Evolutionary conservation across 225 moss, liverwort and hornwort species (phyloP), one percentile per base, ranked within the genome.

Genomic region (Sphagnum tenellum): DNA sequence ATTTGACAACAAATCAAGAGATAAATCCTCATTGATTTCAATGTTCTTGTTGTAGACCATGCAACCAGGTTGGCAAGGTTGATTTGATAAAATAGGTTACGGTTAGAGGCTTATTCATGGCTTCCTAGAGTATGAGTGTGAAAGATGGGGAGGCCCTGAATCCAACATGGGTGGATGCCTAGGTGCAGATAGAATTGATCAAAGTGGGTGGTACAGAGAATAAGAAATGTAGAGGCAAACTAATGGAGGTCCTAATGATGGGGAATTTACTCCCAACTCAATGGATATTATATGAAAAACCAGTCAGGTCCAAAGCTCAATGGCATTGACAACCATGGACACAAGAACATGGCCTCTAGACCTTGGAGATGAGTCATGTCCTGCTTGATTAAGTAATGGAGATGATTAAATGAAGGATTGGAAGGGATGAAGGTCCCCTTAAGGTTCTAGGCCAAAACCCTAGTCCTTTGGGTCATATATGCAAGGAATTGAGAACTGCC

Each of bases 231-330:
- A 64, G 46, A 78, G 76, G 47, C n/a, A n/a, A n/a, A 67, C 61
- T 14, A 77, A 80, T 48, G 87, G 78, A 59, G 79, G 69, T 64
- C 68, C 72, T 3, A 85, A 88, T 51, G 81, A 82, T 61, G 78
- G 1, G 29, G 80, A 70, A n/a, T 56, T 63, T 83, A 12, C 69
- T 72, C 64, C 59, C 72, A 71, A 66, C 80, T 83, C 78, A 98
- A 90, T 66, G 90, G 92, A 46, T 88, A 80, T 66, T 85, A 93
- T 67, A 75, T 84, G 77, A 84, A 88, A 51, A 72, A 79, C 12
- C 72, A 79, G 49, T 61, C 75, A 4, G 84, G 71, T 47, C 64
- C 85, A 58, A 79, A 87, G 53, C 73, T 75, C 12, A 47, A 75
- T 57, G 89, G 82, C 69, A 51, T 64, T 50, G 93, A 89, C 78